These are phyloP conservation scores for Thraustochytrium striatum DNA, from an alignment of 352 stramenopile species.

Conservation along the genomic window DNA sequence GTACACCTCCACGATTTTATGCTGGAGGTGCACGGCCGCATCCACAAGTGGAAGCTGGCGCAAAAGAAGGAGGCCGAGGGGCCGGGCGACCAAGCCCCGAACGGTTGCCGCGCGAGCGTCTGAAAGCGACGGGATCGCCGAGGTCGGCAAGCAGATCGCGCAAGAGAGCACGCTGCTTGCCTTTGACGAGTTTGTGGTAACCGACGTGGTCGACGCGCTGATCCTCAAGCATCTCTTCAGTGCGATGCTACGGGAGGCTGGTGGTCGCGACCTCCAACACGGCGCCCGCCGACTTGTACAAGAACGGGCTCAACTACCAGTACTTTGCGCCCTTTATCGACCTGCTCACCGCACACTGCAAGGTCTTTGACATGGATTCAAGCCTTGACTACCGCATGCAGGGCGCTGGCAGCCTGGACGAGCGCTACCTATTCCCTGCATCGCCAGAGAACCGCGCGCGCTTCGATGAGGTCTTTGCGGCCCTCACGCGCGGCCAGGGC, in stretches of 20 bases:
- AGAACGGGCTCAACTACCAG: conserved; percentile 85
- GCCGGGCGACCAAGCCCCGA: conserved; percentile 73
- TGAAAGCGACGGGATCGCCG: conserved; percentile 29
- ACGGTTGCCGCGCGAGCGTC: not conserved
- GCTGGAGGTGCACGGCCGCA: conserved; percentile 80
- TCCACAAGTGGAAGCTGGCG: conserved; percentile 76
- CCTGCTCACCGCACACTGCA: conserved; percentile 80
- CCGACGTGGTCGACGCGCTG: conserved; percentile 88
- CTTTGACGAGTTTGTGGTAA: conserved; percentile 96
- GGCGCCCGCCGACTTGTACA: conserved; percentile 81
- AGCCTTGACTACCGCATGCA: not conserved
- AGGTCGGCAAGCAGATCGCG: conserved; percentile 74
- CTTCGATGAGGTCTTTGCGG: conserved; percentile 22
- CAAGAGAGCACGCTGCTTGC: conserved; percentile 82
- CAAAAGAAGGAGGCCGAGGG: conserved; percentile 58
- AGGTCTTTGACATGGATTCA: conserved; percentile 41
- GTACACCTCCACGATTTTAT: conserved; percentile 95
- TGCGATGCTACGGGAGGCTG: conserved; percentile 77
- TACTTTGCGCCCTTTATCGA: conserved; percentile 96
- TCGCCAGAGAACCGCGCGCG: not conserved
- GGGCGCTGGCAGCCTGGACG: not conserved
- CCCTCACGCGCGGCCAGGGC: not conserved
- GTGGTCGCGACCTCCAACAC: conserved; percentile 91
- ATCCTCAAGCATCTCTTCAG: conserved; percentile 89
- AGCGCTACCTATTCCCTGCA: not conserved